Evolutionary conservation across 2,329 filamentous ascomycete genomes (phyloP).

Genomic region (Cercospora sojina): DNA sequence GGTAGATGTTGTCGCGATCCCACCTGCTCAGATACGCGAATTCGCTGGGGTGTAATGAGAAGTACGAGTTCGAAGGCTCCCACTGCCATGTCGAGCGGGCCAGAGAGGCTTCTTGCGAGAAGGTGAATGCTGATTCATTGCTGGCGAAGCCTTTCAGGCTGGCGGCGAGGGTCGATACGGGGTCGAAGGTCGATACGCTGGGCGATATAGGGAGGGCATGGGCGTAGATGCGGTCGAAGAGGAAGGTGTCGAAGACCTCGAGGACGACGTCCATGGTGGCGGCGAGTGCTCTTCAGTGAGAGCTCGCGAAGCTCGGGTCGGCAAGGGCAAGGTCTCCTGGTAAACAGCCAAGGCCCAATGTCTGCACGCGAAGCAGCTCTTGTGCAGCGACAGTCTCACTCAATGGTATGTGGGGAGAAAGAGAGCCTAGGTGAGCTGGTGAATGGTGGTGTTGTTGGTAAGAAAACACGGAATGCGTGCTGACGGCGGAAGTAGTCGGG

Average conservation of each 20-base stretch:
- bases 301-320: conserved; percentile 11
- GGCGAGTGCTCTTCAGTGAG: background rate
- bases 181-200: conserved; percentile 55
- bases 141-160: conserved; percentile 41
- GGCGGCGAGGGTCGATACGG: conserved; percentile 48
- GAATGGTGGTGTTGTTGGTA: background rate
- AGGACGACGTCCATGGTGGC: conserved; percentile 85
- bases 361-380: background rate
- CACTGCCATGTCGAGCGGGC: conserved; percentile 53
- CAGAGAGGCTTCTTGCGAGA: conserved; percentile 14
- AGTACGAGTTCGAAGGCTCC: conserved; percentile 68
- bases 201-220: conserved; percentile 60
- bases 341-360: conserved; percentile 3
- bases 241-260: conserved; percentile 76
- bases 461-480: background rate
- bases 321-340: background rate
- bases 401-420: background rate
- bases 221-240: conserved; percentile 79
- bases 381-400: background rate
- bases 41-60: conserved; percentile 67
- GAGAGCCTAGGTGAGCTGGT: background rate
- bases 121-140: conserved; percentile 53
- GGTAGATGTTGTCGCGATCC: conserved; percentile 72
- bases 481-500: conserved; percentile 5
- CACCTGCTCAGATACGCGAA: conserved; percentile 78